Evolutionary conservation across 2,329 filamentous ascomycete species (phyloP), one percentile per base, ranked within the genome.

Genomic region (Pestalotiopsis sp.): DNA sequence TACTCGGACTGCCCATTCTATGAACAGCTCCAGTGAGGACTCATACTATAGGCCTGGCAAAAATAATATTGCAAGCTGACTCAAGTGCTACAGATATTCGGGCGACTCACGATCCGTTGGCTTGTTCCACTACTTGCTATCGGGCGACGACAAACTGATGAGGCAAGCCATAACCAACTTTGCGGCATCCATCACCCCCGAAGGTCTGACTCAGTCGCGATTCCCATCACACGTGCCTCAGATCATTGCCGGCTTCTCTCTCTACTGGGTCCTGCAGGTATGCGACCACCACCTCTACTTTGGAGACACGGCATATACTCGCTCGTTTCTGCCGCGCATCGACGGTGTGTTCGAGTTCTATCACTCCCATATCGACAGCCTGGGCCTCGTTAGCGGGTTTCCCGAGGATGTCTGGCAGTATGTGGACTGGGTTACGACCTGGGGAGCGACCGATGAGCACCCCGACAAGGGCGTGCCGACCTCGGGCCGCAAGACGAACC

Each of bases 231-330:
- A 81, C 59, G 73, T 75, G 0, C 74, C 75, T 2, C 79, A 81
- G 64, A 73, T 80, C 58, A 81, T 81, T 62, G 76, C 79, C n/a
- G 73, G 74, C 13, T 82, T 81, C 67, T 77, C 79, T 1, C 75
- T 81, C 0, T 81, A 76, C 71, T 81, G 79, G 80, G 73, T 81
- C 12, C 71, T 77, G 17, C 75, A 76, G 66, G 72, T 82, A 0
- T 76, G 72, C 52, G 81, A 82, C 68, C 80, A 82, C 64, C 74
- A 78, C 65, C 68, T 76, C 7, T 77, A 75, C 69, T 81, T 81
- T 65, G 78, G 76, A 3, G 80, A 82, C 67, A 72, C 59, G 0
- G 7, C 38, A 6, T 81, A 75, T 38, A 65, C 75, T 0, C 73
- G 74, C 2, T 73, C 69, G 11, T 81, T 81, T 27, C 67, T 81